Base-by-base conservation (phyloP, 2,329 filamentous ascomycete species). In the Trichoderma koningii region DNA sequence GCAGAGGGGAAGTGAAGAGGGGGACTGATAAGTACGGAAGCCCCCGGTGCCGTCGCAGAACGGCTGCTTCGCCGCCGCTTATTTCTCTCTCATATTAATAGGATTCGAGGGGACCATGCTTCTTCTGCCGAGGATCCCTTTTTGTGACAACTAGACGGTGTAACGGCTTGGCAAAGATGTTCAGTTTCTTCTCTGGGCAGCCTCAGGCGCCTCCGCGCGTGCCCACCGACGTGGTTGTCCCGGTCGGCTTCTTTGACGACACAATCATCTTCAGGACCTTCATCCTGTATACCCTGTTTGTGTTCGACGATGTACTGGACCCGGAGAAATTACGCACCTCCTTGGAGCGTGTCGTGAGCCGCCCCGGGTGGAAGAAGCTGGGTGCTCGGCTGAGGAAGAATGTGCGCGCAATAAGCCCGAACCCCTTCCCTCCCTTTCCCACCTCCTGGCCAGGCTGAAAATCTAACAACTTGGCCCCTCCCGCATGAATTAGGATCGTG, bases 231-330 rank as follows among this genome's bases (percentile, higher is more conserved):
- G 12, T 48, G 26, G 28, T 59, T 59, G 55, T 59, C n/a, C 55
- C 55, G 28, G 55, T 48, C 28, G 55, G 55, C 55, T 59, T 59
- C 55, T 59, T 59, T 48, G 55, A 59, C 28, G 44, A 59, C 26
- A 59, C 55, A 3, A 59, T 59, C 23, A 59, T 59, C 5, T 59
- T 59, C 2, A 59, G 55, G 28, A 57, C 55, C 4, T 59, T 59
- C 38, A 44, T 59, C 14, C 15, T 59, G 47, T 59, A 59, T 23
- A 59, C 55, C 4, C 30, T 59, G 14, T 59, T 59, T 23, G 55
- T 48, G 38, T 83, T 83, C 68, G 77, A 83, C 65, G 77, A 80
- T 65, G 78, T 82, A 1, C 74, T 84, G 3, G 80, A 84, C 63
- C 68, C 75, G 0, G 68, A 76, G 0, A 79, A 73, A 51, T 72